Evolutionary conservation across 176 grass and related monocot species (phyloP), one percentile per base, ranked within the genome.

Genomic region (Rhynchospora tenuis): DNA sequence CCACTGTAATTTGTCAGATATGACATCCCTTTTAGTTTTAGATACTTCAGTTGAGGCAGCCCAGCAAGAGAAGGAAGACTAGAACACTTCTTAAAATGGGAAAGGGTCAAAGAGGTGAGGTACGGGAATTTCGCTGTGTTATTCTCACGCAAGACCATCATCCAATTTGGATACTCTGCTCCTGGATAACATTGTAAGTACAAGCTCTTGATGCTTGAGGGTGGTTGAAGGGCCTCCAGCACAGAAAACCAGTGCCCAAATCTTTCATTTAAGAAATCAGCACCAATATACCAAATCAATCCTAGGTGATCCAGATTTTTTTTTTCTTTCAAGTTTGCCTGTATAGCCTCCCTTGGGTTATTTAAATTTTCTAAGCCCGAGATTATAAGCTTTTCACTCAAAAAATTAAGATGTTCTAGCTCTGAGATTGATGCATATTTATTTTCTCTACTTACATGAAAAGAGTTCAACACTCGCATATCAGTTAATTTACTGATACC

Each of bases 381-480:
- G 14, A 67, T 42, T 38, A 16, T 0, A 7, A 67, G 64, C 8
- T 5, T 1, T 1, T 13, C 28, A 8, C 64, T 38, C n/a, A n/a
- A n/a, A 38, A 67, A 38, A 7, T 67, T 67, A 1, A 67, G 27
- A 67, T 67, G 4, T 38, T 67, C 5, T 16, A 67, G 64, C 29
- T 67, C 64, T 38, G 64, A 67, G 28, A 42, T 67, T 1, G 4
- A 13, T 17, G 64, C 64, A 67, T 17, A 38, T 42, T 38, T 67
- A 5, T 1, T 2, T 2, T 67, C 13, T 0, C 7, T 7, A 3
- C 0, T 3, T 42, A 17, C 1, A 38, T 0, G 0, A 17, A 38
- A 67, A 17, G 0, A 16, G 0, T 1, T 42, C 28, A 67, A 42
- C 3, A 3, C 12, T 11, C 0, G 28, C 6, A 67, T 12, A 2